Percentiles rank a stretch among this genome's conserved stretches.
These are phyloP conservation scores for Phytophthora multivora DNA, from an alignment of 352 stramenopile genomes.

Conservation along the genomic window DNA sequence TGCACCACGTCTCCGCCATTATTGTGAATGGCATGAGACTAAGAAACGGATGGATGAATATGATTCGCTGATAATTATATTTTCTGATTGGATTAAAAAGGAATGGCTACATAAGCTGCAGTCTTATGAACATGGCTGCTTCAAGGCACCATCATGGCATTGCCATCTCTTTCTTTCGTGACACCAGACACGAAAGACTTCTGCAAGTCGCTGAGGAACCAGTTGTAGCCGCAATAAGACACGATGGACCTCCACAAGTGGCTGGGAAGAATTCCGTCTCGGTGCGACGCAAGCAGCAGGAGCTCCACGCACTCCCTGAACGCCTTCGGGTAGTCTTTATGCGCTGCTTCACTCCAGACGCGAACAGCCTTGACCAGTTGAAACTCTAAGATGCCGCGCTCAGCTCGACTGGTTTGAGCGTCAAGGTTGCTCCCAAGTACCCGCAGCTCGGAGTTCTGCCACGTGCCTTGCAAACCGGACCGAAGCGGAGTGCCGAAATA, in stretches of 20 bases:
- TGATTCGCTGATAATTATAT: constrained; percentile 28
- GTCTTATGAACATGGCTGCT: not conserved
- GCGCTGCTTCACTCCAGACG: constrained; percentile 44
- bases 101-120: constrained; percentile 1
- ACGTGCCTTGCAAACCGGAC: constrained; percentile 50
- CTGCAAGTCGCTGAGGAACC: constrained; percentile 34
- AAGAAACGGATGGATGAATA: not conserved
- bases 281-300: constrained; percentile 38
- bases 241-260: constrained; percentile 50
- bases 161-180: constrained; percentile 12
- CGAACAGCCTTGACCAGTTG: constrained; percentile 33
- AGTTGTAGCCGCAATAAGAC: constrained; percentile 51
- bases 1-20: constrained; percentile 22
- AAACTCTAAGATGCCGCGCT: constrained; percentile 49
- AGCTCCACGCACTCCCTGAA: constrained; percentile 50
- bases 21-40: constrained; percentile 13
- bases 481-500: constrained; percentile 49
- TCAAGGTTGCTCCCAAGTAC: constrained; percentile 22
- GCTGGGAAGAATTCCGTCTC: constrained; percentile 36
- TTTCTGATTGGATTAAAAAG: constrained; percentile 17
- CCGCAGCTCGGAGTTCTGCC: constrained; percentile 54
- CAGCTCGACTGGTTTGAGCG: constrained; percentile 25
- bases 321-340: constrained; percentile 43
- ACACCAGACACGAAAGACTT: constrained; percentile 1
- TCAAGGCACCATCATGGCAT: constrained; percentile 13